These are phyloP conservation scores for Talaromyces liani DNA, from an alignment of 495 filamentous ascomycete genomes.

Conservation along the genomic window DNA sequence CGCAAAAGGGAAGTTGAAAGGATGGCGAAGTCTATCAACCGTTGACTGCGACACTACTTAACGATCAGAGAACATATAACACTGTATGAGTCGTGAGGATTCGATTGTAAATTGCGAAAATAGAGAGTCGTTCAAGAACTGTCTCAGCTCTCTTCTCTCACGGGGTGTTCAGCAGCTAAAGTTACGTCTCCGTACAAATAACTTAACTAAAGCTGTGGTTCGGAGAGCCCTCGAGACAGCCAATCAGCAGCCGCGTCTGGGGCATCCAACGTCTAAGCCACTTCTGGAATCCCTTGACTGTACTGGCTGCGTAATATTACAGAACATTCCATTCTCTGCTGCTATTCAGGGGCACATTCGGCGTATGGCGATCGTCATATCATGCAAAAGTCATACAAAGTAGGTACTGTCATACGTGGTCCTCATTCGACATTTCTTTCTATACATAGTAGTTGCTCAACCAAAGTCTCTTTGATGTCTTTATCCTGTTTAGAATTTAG, in stretches of 20 bases:
- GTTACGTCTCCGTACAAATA: neutral
- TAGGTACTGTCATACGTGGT: neutral
- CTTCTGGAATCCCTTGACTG: neutral
- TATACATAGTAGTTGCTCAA: neutral
- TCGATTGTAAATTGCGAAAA: neutral
- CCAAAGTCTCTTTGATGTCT: neutral
- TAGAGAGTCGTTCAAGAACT: neutral
- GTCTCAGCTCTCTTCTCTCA: neutral
- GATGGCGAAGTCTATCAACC: neutral
- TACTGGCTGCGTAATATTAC: conserved; percentile 1
- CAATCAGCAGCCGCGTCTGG: neutral
- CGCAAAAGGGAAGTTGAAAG: neutral
- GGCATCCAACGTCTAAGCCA: conserved; percentile 1
- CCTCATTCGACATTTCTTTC: neutral
- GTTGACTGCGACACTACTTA: neutral
- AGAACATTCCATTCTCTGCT: neutral
- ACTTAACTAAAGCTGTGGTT: neutral
- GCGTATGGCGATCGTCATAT: neutral
- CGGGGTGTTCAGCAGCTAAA: neutral
- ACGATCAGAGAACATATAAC: neutral
- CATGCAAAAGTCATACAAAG: neutral
- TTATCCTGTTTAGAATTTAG: neutral
- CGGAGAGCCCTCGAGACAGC: neutral
- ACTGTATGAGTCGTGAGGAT: neutral
- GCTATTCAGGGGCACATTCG: neutral